Conservation (phyloP, 2,329 filamentous ascomycete genomes). For the Fusarium secorum region DNA sequence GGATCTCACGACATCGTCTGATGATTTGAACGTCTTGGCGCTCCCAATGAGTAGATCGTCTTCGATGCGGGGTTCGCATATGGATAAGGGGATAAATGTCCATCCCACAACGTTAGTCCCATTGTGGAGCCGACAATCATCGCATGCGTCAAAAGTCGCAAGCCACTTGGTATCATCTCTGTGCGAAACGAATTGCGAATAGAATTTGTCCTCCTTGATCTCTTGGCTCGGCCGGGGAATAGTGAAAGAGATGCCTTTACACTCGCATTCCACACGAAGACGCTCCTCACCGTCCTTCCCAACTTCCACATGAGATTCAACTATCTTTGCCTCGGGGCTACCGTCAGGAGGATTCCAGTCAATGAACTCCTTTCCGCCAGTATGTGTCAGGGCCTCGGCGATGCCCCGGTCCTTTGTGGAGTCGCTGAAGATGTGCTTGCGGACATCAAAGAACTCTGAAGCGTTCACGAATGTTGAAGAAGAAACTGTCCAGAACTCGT, state of each 20-base stretch:
- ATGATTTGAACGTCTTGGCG: constrained; percentile 53
- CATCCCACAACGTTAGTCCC: constrained; percentile 54
- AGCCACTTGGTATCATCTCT: constrained; percentile 53
- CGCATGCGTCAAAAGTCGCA: constrained; percentile 52
- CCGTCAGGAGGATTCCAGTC: constrained; percentile 49
- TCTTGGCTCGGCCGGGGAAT: constrained; percentile 50
- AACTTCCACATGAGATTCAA: constrained; percentile 43
- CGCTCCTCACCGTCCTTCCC: constrained; percentile 49
- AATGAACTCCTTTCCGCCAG: constrained; percentile 43
- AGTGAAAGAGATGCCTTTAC: constrained; percentile 57
- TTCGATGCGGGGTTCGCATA: constrained; percentile 49
- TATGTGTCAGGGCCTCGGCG: constrained; percentile 46
- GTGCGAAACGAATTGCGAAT: constrained; percentile 48
- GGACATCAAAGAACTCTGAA: constrained; percentile 47
- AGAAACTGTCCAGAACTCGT: constrained; percentile 50
- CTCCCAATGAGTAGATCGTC: constrained; percentile 53
- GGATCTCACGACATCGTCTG: constrained; percentile 48
- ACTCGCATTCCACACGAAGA: constrained; percentile 55
- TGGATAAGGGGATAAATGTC: constrained; percentile 51
- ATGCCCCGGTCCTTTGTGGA: constrained; percentile 50
- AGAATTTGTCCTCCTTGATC: constrained; percentile 42
- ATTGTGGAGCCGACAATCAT: constrained; percentile 54
- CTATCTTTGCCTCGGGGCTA: constrained; percentile 38
- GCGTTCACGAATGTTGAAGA: constrained; percentile 52
- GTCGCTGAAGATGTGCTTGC: constrained; percentile 48